Percentiles rank a stretch among this genome's conserved stretches.
Conservation (phyloP, 306 rosid genomes). For the Sechiopsis laciniata region DNA sequence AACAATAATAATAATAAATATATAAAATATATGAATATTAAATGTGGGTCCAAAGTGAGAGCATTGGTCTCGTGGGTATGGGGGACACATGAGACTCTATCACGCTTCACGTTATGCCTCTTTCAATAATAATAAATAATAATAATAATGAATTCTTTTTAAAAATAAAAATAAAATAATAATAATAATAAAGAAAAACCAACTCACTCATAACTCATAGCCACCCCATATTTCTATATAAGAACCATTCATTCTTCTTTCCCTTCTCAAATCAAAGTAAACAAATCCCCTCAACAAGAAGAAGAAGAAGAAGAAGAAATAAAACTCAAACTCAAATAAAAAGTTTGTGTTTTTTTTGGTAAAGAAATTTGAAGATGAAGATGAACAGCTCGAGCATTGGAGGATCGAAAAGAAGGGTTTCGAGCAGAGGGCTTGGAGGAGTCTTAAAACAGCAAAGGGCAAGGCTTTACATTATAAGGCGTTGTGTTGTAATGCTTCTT, state of each 20-base stretch:
- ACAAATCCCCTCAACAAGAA: neutral
- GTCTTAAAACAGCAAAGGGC: slow-evolving; percentile 56
- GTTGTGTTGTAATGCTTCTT: slow-evolving; percentile 71
- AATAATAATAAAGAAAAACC: neutral
- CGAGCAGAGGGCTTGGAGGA: slow-evolving; percentile 54
- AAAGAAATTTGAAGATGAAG: slow-evolving; percentile 34
- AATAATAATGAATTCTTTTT: neutral
- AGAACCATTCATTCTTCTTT: slow-evolving; percentile 22
- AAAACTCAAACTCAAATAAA: neutral
- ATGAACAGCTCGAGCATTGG: slow-evolving; percentile 38
- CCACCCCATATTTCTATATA: slow-evolving; percentile 33
- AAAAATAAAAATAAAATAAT: neutral
- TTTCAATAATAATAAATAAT: neutral
- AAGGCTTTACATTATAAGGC: slow-evolving; percentile 52
- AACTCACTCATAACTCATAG: neutral
- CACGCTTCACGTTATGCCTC: slow-evolving; percentile 48
- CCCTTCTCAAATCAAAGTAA: slow-evolving; percentile 25
- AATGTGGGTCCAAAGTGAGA: slow-evolving; percentile 6
- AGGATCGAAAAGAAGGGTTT: slow-evolving; percentile 49
- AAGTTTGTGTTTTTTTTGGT: neutral
- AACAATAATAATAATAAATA: neutral
- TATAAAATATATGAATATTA: neutral
- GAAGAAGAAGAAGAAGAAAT: neutral
- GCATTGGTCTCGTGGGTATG: slow-evolving; percentile 17
- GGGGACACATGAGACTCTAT: slow-evolving; percentile 80